Evolutionary conservation across 306 rosid genomes (phyloP), one percentile per base, ranked within the genome.

Genomic region (Prinsepia uniflora): DNA sequence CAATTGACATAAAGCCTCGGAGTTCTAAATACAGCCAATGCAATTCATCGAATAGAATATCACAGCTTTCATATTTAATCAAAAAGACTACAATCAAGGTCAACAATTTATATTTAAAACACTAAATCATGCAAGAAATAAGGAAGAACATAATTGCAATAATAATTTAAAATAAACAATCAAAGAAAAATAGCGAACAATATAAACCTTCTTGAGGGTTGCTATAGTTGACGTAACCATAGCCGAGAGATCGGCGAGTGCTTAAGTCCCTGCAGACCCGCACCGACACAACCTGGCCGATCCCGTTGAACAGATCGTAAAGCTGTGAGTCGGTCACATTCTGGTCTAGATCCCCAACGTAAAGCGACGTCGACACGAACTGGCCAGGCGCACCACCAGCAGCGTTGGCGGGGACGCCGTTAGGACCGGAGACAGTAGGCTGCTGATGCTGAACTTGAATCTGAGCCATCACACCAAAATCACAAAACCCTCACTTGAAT

Each of bases 381-480:
- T 82, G 93, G 61, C 66, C 77, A 10, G 70, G 70, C 11, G 73
- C 79, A 5, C 78, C 47, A 24, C 55, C 59, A 8, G 79, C 63
- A 4, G 80, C 11, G 30, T 79, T 59, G 6, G 80, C 18, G 4
- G 82, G 77, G 0, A 63, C 83, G 12, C 83, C 84, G 56, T 76
- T 81, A 0, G 84, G 75, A 7, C 75, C 81, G 47, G 86, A 9
- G 4, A 13, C 80, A 0, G 84, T 76, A 82, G 62, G 52, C 79
- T 79, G 89, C 77, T 79, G 89, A 63, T 72, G 96, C 76, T 86
- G 96, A 63, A 85, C 86, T 86, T 87, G 90, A 79, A 76, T 82
- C 84, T 90, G 90, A 73, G 96, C 91, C 96, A 85, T 85, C 75
- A 30, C 68, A 71, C 73, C 41, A 54, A 58, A 46, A 63, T 52